phyloP scores from a whole-genome alignment of 106 monocot genomes.

The Acanthochlamys bracteata region DNA sequence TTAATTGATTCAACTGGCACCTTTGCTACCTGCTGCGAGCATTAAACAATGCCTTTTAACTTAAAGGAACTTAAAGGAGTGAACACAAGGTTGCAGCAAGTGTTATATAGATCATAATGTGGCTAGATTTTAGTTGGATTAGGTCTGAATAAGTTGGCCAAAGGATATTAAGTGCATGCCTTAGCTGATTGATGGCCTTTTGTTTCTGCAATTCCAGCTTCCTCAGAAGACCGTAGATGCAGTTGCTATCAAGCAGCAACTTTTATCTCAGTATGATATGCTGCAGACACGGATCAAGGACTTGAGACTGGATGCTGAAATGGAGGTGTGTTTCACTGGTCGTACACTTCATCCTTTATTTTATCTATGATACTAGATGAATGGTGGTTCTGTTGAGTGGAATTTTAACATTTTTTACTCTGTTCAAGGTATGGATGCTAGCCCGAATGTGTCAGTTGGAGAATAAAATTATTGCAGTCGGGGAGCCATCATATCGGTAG shows the following conservation, averaged over 20 bases:
- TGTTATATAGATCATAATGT: too few species aligned
- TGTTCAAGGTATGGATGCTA: slow-evolving; percentile 82
- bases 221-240: slow-evolving; percentile 68
- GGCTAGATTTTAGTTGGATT: too few species aligned
- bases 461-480: slow-evolving; percentile 89
- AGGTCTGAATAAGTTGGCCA: too few species aligned
- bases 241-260: slow-evolving; percentile 78
- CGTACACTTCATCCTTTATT: not conserved
- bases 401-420: not conserved
- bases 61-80: too few species aligned
- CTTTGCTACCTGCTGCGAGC: too few species aligned
- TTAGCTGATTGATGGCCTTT: too few species aligned
- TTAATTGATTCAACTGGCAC: too few species aligned
- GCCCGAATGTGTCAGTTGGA: slow-evolving; percentile 96
- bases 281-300: slow-evolving; percentile 73
- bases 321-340: slow-evolving; percentile 44
- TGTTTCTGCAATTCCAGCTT: slow-evolving; percentile 44
- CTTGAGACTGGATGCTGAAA: slow-evolving; percentile 63
- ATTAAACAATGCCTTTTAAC: too few species aligned
- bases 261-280: slow-evolving; percentile 89
- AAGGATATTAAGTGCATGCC: too few species aligned
- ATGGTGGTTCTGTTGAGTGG: too few species aligned
- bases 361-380: too few species aligned
- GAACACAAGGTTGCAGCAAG: too few species aligned
- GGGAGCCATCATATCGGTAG: slow-evolving; percentile 95